Conservation (phyloP, 192 early-diverging fungal genomes). For the Piromyces finnis region DNA sequence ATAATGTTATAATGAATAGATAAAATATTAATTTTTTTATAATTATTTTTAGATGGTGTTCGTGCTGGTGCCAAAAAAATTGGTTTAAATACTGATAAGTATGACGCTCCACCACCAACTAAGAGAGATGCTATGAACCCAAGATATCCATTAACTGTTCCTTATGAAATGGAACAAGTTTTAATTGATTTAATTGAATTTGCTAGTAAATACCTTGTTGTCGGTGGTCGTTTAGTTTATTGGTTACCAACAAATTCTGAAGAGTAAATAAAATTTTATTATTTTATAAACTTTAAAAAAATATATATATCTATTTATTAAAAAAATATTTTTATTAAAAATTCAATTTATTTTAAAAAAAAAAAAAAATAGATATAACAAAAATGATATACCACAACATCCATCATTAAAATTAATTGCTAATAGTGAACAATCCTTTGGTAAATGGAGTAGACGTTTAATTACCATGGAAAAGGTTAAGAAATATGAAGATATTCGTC, state of each 20-base stretch:
- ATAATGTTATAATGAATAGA: no score
- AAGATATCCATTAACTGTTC: conserved; percentile 76
- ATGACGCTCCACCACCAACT: conserved; percentile 13
- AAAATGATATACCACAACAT: conserved; percentile 65
- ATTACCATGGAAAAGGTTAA: conserved; percentile 86
- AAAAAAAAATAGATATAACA: conserved; percentile 22
- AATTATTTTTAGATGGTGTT: conserved; percentile 45
- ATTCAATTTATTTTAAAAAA: neutral
- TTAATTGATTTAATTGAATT: conserved; percentile 68
- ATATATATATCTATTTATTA: no score
- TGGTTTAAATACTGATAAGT: conserved; percentile 34
- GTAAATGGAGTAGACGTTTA: conserved; percentile 74
- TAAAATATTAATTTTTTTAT: no score
- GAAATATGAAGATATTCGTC: neutral
- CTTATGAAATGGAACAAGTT: conserved; percentile 89
- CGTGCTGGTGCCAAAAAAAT: conserved; percentile 89
- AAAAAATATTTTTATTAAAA: no score
- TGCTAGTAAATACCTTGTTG: conserved; percentile 52
- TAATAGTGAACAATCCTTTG: conserved; percentile 90
- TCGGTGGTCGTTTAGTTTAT: conserved; percentile 77
- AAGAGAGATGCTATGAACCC: conserved; percentile 10
- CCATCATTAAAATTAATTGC: conserved; percentile 61
- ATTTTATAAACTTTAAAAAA: no score
- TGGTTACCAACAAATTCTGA: conserved; percentile 89
- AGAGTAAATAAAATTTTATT: conserved; percentile 27